Percentiles rank a stretch among this genome's conserved stretches.
These are phyloP conservation scores for Punica granatum DNA, from an alignment of 345 rosid genomes.

Conservation along the genomic window DNA sequence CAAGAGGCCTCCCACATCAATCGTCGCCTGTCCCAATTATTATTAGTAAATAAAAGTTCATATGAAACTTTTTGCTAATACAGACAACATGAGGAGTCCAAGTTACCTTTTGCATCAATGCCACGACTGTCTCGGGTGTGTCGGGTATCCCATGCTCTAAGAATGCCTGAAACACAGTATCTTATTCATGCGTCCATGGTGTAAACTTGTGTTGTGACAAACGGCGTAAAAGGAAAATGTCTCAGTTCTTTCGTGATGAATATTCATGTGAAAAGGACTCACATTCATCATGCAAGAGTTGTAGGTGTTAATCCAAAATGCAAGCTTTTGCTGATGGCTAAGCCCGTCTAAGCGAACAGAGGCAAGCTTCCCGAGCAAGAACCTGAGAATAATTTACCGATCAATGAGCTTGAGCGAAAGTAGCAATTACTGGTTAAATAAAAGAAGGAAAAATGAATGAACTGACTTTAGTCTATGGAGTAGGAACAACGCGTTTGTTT, in stretches of 20 bases:
- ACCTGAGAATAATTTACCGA: conserved; percentile 35
- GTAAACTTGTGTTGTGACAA: not conserved
- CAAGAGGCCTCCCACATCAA: conserved; percentile 62
- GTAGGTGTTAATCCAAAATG: conserved; percentile 91
- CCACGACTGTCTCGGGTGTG: conserved; percentile 73
- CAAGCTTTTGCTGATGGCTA: conserved; percentile 87
- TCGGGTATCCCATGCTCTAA: conserved; percentile 76
- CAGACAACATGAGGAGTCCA: not conserved
- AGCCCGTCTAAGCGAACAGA: conserved; percentile 55
- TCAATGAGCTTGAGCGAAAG: not conserved
- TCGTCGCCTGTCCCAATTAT: conserved; percentile 50
- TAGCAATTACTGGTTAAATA: conserved; percentile 1
- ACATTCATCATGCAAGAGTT: conserved; percentile 88
- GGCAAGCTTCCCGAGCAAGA: conserved; percentile 65
- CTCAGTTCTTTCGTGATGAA: not conserved
- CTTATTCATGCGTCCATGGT: not conserved
- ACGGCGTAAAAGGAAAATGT: not conserved
- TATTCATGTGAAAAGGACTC: conserved; percentile 17
- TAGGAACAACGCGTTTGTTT: conserved; percentile 45
- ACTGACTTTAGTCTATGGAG: conserved; percentile 73
- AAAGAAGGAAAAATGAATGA: not conserved
- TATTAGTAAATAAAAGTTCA: not conserved
- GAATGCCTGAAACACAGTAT: conserved; percentile 41
- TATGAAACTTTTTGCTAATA: not conserved
- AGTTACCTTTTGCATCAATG: conserved; percentile 77